phyloP scores from a whole-genome alignment of 2,329 filamentous ascomycete genomes.

The Arachnomyces sp. region DNA sequence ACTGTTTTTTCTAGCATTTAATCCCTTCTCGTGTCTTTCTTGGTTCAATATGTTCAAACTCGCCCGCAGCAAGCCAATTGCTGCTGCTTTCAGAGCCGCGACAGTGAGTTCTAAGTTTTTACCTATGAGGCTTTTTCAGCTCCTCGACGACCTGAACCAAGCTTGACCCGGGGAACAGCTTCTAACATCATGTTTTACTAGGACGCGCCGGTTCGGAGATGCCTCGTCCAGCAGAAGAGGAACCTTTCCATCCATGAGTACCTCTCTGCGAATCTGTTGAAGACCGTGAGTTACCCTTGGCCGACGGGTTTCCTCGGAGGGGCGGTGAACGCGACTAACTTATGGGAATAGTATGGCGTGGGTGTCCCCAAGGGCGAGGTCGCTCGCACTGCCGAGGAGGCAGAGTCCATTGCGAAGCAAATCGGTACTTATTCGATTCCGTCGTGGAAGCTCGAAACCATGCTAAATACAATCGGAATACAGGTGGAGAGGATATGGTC shows the following conservation, averaged over 20 bases:
- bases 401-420: slow-evolving; percentile 80
- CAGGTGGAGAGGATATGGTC: slow-evolving; percentile 83
- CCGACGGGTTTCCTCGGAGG: slow-evolving; percentile 16
- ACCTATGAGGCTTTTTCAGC: slow-evolving; percentile 34
- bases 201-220: slow-evolving; percentile 47
- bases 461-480: slow-evolving; percentile 15
- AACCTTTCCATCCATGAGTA: slow-evolving; percentile 97
- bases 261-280: slow-evolving; percentile 85
- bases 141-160: too few relatives aligned
- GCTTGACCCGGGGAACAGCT: slow-evolving; percentile 13
- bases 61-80: slow-evolving; percentile 70
- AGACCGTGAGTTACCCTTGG: slow-evolving; percentile 41
- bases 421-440: slow-evolving; percentile 52
- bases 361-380: slow-evolving; percentile 85
- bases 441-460: slow-evolving; percentile 4
- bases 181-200: slow-evolving; percentile 35
- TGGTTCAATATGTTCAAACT: slow-evolving; percentile 71
- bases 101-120: slow-evolving; percentile 49
- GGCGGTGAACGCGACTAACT: slow-evolving; percentile 7
- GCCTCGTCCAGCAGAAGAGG: slow-evolving; percentile 63
- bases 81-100: slow-evolving; percentile 68
- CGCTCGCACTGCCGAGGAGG: slow-evolving; percentile 74
- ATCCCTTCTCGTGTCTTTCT: slow-evolving; percentile 13
- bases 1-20: slow-evolving; percentile 12
- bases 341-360: slow-evolving; percentile 67